Base-by-base conservation (phyloP, 192 early-diverging fungal genomes). In the Coemansia sp. region DNA sequence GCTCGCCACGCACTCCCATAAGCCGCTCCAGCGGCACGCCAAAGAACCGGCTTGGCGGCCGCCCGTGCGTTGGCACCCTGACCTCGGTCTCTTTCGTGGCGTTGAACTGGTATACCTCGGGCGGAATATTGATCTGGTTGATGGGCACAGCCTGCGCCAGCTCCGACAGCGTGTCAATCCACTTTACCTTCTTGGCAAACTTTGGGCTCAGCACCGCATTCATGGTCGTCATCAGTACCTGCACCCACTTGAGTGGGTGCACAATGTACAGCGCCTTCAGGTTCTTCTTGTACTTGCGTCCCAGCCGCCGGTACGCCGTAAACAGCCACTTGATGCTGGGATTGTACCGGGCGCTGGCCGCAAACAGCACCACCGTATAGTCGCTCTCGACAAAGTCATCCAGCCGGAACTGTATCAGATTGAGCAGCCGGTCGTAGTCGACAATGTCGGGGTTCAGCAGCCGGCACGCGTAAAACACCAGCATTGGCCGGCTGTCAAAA, bases 281-380 rank as follows among this genome's bases (percentile, higher is more conserved):
- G 70, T 98, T 95, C 76, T 98, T 98, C 53, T 93, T 92, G 79
- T 89, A 86, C 86, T 89, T 90, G 77, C 91, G 68, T 28, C 83
- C 81, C 32, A 97, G 56, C 23, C 82, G 82, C 15, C 87, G 70
- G 62, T 97, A 94, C n/a, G 91, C 90, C 53, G 79, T 85, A 58
- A 89, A 82, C 38, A 94, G 76, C 92, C 92, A 97, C 17, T 79
- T 64, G 86, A 89, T 86, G 8, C 77, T 81, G 36, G 94, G 94
- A 42, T 85, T 83, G 74, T 91, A 85, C 23, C 80, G 53, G 12
- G 84, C 84, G 40, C 85, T 89, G 22, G 85, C 84, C 2, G 90
- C 80, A 62, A 97, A 90, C 53, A 97, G 74, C 12, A 97, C 90
- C 12, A 97, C 71, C 11, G 88, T 86, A 64, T 97, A 97, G 61